Conservation (phyloP, 495 filamentous ascomycete species). For the Thermochaetoides thermophila region DNA sequence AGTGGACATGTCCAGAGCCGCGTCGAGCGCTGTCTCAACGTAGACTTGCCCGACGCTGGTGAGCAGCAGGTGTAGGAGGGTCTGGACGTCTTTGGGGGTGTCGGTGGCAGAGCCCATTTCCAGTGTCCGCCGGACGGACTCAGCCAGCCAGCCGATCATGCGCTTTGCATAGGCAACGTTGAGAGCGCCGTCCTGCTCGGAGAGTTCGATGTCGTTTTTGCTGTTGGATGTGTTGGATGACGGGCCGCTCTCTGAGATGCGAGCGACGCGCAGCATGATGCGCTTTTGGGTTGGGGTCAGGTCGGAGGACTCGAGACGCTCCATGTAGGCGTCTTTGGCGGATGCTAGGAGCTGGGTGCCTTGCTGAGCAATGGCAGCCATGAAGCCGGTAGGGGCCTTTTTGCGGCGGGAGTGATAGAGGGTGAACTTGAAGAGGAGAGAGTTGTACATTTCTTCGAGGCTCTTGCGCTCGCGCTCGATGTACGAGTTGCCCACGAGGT, state of each 20-base stretch:
- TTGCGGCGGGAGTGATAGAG: constrained; percentile 77
- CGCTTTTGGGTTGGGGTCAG: constrained; percentile 68
- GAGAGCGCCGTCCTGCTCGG: constrained; percentile 73
- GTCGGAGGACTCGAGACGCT: constrained; percentile 71
- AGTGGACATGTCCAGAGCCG: constrained; percentile 58
- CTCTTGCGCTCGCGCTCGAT: constrained; percentile 87
- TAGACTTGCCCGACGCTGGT: constrained; percentile 88
- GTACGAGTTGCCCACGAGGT: constrained; percentile 84
- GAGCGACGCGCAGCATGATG: constrained; percentile 74
- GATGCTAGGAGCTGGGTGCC: constrained; percentile 68
- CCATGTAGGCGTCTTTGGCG: constrained; percentile 72
- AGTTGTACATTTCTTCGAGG: constrained; percentile 83
- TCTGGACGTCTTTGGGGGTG: constrained; percentile 86
- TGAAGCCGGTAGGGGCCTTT: constrained; percentile 73
- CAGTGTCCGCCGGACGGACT: constrained; percentile 82
- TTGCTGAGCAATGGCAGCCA: constrained; percentile 76
- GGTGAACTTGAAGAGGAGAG: constrained; percentile 86
- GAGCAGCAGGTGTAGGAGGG: constrained; percentile 70
- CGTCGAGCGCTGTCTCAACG: constrained; percentile 84
- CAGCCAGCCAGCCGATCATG: constrained; percentile 96
- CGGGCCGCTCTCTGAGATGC: constrained; percentile 43
- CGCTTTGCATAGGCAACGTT: constrained; percentile 78
- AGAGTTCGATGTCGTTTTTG: constrained; percentile 71
- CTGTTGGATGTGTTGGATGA: too few species aligned
- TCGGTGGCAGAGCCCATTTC: constrained; percentile 77